Percentiles rank a stretch among this genome's conserved stretches.
These are phyloP conservation scores for Starmerella potacharoeniae DNA, from an alignment of 805 yeast genomes.

Conservation along the genomic window DNA sequence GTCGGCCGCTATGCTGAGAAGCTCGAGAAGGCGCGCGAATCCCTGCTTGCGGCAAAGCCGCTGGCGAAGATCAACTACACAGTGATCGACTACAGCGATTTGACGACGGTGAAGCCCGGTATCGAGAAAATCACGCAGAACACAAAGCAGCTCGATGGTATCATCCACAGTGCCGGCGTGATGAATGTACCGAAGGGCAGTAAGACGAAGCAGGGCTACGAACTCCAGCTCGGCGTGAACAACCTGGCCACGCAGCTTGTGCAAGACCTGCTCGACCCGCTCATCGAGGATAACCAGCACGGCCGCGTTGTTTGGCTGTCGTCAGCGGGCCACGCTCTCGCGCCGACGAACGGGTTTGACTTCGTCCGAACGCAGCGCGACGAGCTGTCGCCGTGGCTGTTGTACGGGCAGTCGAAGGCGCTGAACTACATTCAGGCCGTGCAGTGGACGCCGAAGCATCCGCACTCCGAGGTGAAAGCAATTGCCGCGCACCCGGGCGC, in stretches of 20 bases:
- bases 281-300: slow-evolving; percentile 30
- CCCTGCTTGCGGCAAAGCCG: slow-evolving; percentile 24
- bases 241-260: slow-evolving; percentile 38
- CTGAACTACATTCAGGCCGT: slow-evolving; percentile 31
- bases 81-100: slow-evolving; percentile 22
- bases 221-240: slow-evolving; percentile 38
- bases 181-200: slow-evolving; percentile 30
- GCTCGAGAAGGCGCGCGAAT: slow-evolving; percentile 26
- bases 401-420: slow-evolving; percentile 38
- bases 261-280: slow-evolving; percentile 30
- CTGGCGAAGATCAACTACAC: slow-evolving; percentile 18
- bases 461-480: slow-evolving; percentile 27
- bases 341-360: slow-evolving; percentile 27
- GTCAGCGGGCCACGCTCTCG: slow-evolving; percentile 31
- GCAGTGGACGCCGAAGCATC: slow-evolving; percentile 30
- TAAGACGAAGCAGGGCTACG: slow-evolving; percentile 37
- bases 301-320: slow-evolving; percentile 39
- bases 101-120: slow-evolving; percentile 22
- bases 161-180: slow-evolving; percentile 24
- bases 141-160: slow-evolving; percentile 17
- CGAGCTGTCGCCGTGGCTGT: background rate
- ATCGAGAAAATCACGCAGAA: slow-evolving; percentile 10
- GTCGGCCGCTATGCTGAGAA: slow-evolving; percentile 32
- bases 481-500: slow-evolving; percentile 36
- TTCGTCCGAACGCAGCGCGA: slow-evolving; percentile 27